Base-by-base conservation (phyloP, 768 basidiomycete species). In the Mycena venus region DNA sequence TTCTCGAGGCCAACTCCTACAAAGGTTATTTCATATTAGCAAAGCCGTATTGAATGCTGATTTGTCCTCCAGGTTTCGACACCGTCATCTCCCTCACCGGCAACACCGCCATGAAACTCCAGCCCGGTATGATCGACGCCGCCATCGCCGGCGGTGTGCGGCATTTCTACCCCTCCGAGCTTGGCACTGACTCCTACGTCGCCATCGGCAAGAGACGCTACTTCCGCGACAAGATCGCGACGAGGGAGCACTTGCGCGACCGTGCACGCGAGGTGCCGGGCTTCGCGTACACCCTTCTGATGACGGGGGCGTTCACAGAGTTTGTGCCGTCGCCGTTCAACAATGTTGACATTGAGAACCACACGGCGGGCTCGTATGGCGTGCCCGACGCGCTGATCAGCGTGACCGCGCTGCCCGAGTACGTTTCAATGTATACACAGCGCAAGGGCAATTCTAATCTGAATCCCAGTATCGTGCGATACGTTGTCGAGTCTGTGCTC, bases 101-200 rank as follows among this genome's bases (percentile, higher is more conserved):
- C 9, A 51, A 65, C 32, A 8, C 32, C 31, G 49, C 49, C 47
- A 51, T 65, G 64, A 65, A 65, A 17, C 64, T 65, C 15, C 64
- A 65, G 51, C 64, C 64, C 11, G 64, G 47, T 9, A 65, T 65
- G 51, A 53, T 65, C 23, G 64, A 65, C n/a, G 64, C 64, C 29
- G 64, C 64, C 64, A 51, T 65, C 34, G 49, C 64, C 19, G 64
- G 47, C 15, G 61, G 61, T 17, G 61, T n/a, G n/a, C n/a, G n/a
- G n/a, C n/a, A n/a, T n/a, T n/a, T n/a, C n/a, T 49, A 53, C 12
- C 62, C 62, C 25, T 51, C 63, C 21, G 63, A 65, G 34, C 23
- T 65, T 7, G 42, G 47, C 9, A 49, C 47, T 49, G 47, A 49
- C 47, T 49, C 47, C 47, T 49, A 49, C 23, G 47, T 49, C 47